phyloP scores from a whole-genome alignment of 192 early-diverging fungal genomes.

The Chytriomyces hyalinus region DNA sequence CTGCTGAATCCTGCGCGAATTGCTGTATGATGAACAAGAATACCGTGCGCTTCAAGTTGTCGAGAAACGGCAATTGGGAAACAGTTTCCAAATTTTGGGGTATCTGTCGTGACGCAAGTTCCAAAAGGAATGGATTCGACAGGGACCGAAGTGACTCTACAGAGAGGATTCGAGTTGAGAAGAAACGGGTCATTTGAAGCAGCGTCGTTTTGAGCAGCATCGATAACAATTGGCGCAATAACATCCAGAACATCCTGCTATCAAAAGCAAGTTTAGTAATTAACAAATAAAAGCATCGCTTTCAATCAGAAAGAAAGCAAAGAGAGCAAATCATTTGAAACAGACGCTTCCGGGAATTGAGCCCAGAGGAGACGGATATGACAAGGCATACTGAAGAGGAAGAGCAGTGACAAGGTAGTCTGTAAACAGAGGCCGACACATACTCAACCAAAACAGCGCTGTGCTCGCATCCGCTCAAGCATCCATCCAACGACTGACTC shows the following conservation, averaged over 20 bases:
- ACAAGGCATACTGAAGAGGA: constrained; percentile 2
- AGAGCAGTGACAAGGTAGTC: background rate
- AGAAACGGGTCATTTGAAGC: background rate
- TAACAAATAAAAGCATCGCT: no score
- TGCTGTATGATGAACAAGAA: background rate
- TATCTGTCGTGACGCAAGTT: background rate
- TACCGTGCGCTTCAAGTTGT: background rate
- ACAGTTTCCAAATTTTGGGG: background rate
- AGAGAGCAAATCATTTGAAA: constrained; percentile 1
- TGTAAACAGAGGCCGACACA: background rate
- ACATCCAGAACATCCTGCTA: no score
- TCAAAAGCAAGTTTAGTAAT: no score
- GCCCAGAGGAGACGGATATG: constrained; percentile 1
- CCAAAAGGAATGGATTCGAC: background rate
- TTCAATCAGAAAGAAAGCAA: background rate
- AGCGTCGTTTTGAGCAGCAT: background rate
- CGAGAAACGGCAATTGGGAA: background rate
- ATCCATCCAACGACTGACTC: background rate
- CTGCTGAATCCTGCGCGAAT: background rate
- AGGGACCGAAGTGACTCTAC: background rate
- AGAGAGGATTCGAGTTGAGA: background rate
- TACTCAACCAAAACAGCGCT: background rate
- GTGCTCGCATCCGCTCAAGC: background rate
- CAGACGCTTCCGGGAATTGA: constrained; percentile 7
- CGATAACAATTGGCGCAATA: no score